Conservation (phyloP, 208 protist genomes). For the Crithidia sp. region DNA sequence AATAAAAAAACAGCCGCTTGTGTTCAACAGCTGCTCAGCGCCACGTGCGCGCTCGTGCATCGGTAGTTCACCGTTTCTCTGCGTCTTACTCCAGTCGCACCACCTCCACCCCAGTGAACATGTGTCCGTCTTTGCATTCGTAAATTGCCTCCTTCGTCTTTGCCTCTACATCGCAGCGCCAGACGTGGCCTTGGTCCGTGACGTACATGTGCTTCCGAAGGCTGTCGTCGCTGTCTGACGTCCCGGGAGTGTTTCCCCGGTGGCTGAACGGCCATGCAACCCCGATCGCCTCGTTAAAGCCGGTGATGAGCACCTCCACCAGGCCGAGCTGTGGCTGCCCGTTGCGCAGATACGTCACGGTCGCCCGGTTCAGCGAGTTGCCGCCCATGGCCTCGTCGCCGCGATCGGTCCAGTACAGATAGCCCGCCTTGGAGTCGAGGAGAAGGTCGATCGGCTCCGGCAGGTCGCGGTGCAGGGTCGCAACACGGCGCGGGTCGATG, state of each 20-base stretch:
- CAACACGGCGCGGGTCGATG: conserved; percentile 31
- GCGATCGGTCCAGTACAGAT: conserved; percentile 59
- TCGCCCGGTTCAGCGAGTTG: conserved; percentile 44
- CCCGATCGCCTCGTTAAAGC: conserved; percentile 50
- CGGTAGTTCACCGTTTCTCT: background rate
- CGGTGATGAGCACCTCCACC: conserved; percentile 36
- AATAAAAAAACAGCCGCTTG: no score
- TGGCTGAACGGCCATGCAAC: conserved; percentile 44
- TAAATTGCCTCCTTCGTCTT: conserved; percentile 41
- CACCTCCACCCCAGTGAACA: conserved; percentile 44
- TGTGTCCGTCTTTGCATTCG: conserved; percentile 4
- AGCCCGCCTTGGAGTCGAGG: conserved; percentile 29
- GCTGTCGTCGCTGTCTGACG: conserved; percentile 14
- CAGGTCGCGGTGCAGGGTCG: conserved; percentile 32
- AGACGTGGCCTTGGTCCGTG: conserved; percentile 37
- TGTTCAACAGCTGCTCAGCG: no score
- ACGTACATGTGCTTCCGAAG: conserved; percentile 52
- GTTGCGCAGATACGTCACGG: conserved; percentile 23
- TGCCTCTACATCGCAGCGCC: conserved; percentile 33
- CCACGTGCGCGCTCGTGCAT: no score
- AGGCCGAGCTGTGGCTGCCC: conserved; percentile 28
- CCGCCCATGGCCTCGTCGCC: conserved; percentile 38
- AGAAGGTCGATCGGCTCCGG: conserved; percentile 56
- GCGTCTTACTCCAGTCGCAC: conserved; percentile 17
- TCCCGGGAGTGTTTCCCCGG: background rate